Conservation (phyloP, 345 rosid genomes). For the Adansonia digitata region DNA sequence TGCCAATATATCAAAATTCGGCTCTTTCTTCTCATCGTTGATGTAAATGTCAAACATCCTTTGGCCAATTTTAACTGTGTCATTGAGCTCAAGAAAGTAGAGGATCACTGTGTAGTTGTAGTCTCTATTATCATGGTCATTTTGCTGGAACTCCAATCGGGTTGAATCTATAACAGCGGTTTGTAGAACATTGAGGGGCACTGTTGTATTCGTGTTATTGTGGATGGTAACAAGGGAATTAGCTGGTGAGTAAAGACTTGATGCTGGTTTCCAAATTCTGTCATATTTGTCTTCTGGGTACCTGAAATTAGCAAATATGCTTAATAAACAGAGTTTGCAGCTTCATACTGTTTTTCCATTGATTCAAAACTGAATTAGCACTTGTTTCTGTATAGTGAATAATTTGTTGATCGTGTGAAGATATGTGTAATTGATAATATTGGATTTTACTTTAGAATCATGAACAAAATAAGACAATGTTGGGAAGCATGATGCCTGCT, state of each 20-base stretch:
- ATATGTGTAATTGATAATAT: too few relatives aligned
- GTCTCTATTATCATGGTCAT: conserved; percentile 22
- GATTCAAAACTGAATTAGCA: background rate
- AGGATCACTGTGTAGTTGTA: conserved; percentile 46
- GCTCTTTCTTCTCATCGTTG: conserved; percentile 24
- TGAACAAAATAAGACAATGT: too few relatives aligned
- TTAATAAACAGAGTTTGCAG: background rate
- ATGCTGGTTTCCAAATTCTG: conserved; percentile 49
- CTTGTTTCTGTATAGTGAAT: background rate
- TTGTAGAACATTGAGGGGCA: conserved; percentile 47
- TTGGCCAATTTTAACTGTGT: conserved; percentile 24
- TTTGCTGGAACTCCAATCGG: conserved; percentile 33
- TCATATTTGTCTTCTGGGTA: conserved; percentile 46
- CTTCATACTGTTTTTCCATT: background rate
- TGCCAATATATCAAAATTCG: conserved; percentile 38
- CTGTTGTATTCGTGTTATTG: conserved; percentile 12
- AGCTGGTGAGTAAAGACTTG: conserved; percentile 12
- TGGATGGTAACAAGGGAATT: conserved; percentile 3
- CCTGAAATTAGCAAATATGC: conserved; percentile 32
- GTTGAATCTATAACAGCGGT: conserved; percentile 32
- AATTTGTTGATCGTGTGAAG: too few relatives aligned
- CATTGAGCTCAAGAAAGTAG: conserved; percentile 57
- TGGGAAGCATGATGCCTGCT: too few relatives aligned
- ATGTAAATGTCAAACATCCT: conserved; percentile 50
- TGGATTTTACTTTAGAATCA: too few relatives aligned